Evolutionary conservation across 1,284 basidiomycete genomes (phyloP).

Genomic region (Pseudozyma thailandica): DNA sequence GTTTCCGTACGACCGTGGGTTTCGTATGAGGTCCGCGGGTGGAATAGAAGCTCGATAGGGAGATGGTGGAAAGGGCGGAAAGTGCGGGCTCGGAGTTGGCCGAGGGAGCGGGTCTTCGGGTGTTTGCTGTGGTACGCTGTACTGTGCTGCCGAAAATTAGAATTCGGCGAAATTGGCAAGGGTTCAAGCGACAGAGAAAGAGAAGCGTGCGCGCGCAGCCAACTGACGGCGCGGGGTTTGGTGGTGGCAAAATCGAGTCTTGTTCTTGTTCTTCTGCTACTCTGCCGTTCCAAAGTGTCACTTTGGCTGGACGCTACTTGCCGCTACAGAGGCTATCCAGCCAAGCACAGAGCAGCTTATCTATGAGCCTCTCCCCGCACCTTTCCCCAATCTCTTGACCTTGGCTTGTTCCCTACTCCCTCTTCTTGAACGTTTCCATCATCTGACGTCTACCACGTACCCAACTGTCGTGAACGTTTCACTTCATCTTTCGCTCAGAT

Average conservation of each 20-base stretch:
- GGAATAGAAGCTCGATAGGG: too few relatives aligned
- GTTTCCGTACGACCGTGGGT: too few relatives aligned
- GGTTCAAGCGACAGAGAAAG: neutral
- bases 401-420: too few relatives aligned
- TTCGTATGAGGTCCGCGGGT: neutral
- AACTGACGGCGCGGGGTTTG: slow-evolving; percentile 1
- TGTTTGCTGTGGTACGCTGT: neutral
- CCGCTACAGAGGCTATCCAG: neutral
- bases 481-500: too few relatives aligned
- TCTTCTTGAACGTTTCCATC: too few relatives aligned
- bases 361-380: too few relatives aligned
- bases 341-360: too few relatives aligned
- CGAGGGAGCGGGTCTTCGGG: slow-evolving; percentile 13
- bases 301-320: neutral
- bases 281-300: neutral
- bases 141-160: slow-evolving; percentile 14
- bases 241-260: slow-evolving; percentile 23
- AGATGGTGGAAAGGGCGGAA: neutral
- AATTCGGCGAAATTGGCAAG: neutral
- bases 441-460: too few relatives aligned
- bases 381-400: too few relatives aligned
- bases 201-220: too few relatives aligned
- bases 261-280: too few relatives aligned
- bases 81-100: slow-evolving; percentile 15
- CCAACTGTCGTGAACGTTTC: too few relatives aligned